Percentiles rank a stretch among this genome's conserved stretches.
phyloP scores from a whole-genome alignment of 2,329 filamentous ascomycete genomes.

The Pyricularia pennisetigena region DNA sequence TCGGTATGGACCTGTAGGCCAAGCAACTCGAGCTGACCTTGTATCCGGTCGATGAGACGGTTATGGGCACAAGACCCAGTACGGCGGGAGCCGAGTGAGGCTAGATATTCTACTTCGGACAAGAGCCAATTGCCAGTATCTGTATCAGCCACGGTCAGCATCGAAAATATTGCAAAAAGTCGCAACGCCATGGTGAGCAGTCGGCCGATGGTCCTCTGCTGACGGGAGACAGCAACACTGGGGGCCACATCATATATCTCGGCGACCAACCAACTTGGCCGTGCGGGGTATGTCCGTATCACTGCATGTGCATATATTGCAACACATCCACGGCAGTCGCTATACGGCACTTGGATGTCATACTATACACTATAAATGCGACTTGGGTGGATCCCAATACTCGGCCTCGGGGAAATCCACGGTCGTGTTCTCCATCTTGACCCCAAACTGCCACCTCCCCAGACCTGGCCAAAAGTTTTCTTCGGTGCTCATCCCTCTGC shows the following conservation, averaged over 20 bases:
- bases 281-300: neutral
- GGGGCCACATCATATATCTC: too few species aligned
- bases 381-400: conserved; percentile 9
- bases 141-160: neutral
- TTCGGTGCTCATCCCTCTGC: conserved; percentile 8
- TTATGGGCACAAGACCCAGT: neutral
- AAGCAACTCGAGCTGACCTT: neutral
- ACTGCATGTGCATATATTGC: neutral
- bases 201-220: neutral
- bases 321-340: neutral
- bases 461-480: conserved; percentile 39
- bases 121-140: neutral
- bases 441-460: conserved; percentile 31
- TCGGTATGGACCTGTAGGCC: neutral
- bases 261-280: neutral
- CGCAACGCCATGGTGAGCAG: neutral
- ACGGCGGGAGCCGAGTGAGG: neutral
- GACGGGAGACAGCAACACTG: too few species aligned
- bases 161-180: neutral
- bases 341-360: neutral
- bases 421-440: conserved; percentile 26
- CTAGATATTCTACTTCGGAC: neutral
- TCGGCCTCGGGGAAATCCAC: conserved; percentile 16
- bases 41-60: conserved; percentile 1
- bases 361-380: neutral